Conservation (phyloP, 805 yeast genomes). For the Schwanniomyces sp. region DNA sequence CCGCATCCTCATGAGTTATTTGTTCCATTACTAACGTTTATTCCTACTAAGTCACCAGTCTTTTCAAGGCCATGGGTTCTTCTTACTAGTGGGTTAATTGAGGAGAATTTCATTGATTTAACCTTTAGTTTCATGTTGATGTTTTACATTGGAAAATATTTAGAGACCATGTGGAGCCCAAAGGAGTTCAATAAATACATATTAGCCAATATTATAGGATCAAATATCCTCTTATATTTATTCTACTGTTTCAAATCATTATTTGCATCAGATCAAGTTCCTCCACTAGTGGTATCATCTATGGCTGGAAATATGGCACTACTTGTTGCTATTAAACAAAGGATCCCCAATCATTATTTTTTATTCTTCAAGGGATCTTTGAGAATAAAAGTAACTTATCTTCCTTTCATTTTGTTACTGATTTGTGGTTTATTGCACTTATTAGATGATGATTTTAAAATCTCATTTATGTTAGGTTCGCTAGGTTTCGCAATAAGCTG, state of each 20-base stretch:
- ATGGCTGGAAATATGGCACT: slow-evolving; percentile 58
- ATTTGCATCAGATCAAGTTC: slow-evolving; percentile 19
- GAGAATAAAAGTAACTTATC: slow-evolving; percentile 43
- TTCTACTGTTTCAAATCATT: slow-evolving; percentile 18
- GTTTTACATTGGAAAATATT: slow-evolving; percentile 58
- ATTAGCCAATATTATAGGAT: slow-evolving; percentile 29
- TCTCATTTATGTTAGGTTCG: slow-evolving; percentile 19
- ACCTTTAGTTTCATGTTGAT: slow-evolving; percentile 36
- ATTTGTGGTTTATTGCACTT: slow-evolving; percentile 21
- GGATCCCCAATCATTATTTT: slow-evolving; percentile 61
- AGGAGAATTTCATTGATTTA: slow-evolving; percentile 41
- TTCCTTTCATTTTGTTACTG: slow-evolving; percentile 33
- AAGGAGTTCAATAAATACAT: slow-evolving; percentile 51
- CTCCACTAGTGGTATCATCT: slow-evolving; percentile 52
- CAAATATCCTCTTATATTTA: slow-evolving; percentile 35
- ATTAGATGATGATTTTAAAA: slow-evolving; percentile 27
- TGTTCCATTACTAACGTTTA: slow-evolving; percentile 52
- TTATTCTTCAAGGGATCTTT: slow-evolving; percentile 46
- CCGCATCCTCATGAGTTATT: slow-evolving; percentile 48
- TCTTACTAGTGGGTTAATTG: slow-evolving; percentile 47
- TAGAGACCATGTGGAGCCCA: slow-evolving; percentile 67
- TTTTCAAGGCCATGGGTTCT: slow-evolving; percentile 50
- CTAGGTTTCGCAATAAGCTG: slow-evolving; percentile 39
- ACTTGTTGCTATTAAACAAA: slow-evolving; percentile 64
- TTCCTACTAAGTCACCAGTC: slow-evolving; percentile 43